Evolutionary conservation across 495 filamentous ascomycete species (phyloP).

Genomic region (Trypethelium eluteriae): DNA sequence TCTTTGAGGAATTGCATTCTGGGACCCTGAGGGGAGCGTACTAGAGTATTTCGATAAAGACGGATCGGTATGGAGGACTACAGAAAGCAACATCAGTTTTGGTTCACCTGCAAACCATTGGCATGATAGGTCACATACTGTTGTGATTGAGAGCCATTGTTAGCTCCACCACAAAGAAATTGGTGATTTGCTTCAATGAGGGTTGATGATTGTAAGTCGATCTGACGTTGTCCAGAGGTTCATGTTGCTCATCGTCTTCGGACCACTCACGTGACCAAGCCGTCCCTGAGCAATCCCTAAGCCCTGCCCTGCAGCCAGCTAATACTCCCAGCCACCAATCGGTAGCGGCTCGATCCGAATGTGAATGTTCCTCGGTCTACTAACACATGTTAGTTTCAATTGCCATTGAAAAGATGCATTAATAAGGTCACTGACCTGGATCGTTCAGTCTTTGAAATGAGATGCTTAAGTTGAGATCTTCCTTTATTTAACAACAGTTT

Average conservation of each 20-base stretch:
- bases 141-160: constrained; percentile 31
- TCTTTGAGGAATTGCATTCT: not conserved
- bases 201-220: not conserved
- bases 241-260: too few species aligned
- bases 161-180: not conserved
- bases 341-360: not conserved
- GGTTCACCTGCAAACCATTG: not conserved
- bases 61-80: constrained; percentile 36
- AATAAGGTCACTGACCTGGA: too few species aligned
- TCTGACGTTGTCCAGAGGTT: too few species aligned
- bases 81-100: constrained; percentile 21
- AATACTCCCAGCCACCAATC: not conserved
- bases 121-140: constrained; percentile 16
- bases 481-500: too few species aligned
- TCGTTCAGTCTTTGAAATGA: too few species aligned
- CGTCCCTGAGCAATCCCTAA: too few species aligned
- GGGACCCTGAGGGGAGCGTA: constrained; percentile 29
- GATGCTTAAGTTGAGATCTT: too few species aligned
- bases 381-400: not conserved
- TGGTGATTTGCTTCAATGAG: constrained; percentile 2
- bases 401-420: too few species aligned
- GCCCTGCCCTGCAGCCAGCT: not conserved
- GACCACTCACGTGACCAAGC: too few species aligned
- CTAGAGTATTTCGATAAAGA: constrained; percentile 38
- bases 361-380: constrained; percentile 1